Evolutionary conservation across 768 basidiomycete genomes (phyloP), one percentile per base, ranked within the genome.

Genomic region (Hericium erinaceus): DNA sequence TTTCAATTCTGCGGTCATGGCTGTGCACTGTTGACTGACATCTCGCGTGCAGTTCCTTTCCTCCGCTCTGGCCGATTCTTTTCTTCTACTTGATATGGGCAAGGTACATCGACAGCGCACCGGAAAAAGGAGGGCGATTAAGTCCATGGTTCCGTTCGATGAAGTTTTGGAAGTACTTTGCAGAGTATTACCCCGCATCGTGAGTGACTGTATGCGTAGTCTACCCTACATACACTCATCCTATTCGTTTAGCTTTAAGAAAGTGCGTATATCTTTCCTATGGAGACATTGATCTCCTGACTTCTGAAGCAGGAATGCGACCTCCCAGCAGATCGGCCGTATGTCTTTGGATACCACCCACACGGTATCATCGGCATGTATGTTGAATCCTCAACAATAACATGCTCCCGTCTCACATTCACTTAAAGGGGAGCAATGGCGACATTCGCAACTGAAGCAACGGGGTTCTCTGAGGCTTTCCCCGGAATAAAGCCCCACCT

Each of bases 321-420:
- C 62, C 78, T 99, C 22, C 93, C 95, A 0, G 75, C 95, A 11
- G 92, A 97, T 69, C 76, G 94, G 61, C 87, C 91, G 18, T 99
- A 99, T 72, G 81, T 99, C 13, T 99, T 99, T 72, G 97, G 95
- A 8, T 98, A 98, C 71, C 97, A 99, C 71, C 97, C 97, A 16
- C 97, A 99, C 71, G 97, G 95, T 41, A 98, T 99, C 63, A 98
- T 99, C 69, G 95, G 95, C 65, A 98, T 97, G 94, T 95, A 75
- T 66, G 88, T 72, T 10, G 53, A 13, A n/a, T 16, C 51, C 8
- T 39, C 48, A 33, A 11, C 39, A 26, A 49, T 56, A 20, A 44
- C 13, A 38, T 11, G 18, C 12, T 50, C 0, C 12, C 28, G 48
- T 9, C 22, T 41, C 40, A 49, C 38, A n/a, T 38, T 58, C 15